These are phyloP conservation scores for Nannizzia gypsea DNA, from an alignment of 2,329 filamentous ascomycete species.

Conservation along the genomic window DNA sequence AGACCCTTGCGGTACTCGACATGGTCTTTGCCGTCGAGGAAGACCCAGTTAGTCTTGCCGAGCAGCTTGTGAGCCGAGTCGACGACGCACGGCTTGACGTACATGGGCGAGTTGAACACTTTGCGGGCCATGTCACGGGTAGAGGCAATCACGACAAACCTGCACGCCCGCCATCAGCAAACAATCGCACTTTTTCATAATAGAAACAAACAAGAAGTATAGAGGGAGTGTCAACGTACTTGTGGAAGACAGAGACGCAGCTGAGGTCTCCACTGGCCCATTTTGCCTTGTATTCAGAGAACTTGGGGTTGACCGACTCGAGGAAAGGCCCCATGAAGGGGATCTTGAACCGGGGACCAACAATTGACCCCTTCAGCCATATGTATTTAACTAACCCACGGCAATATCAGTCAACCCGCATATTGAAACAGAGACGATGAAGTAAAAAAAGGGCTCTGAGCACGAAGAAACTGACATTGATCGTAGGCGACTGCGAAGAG, in stretches of 20 bases:
- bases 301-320: constrained; percentile 81
- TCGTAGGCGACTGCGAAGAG: constrained; percentile 69
- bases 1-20: constrained; percentile 96
- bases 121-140: constrained; percentile 92
- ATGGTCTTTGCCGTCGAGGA: constrained; percentile 86
- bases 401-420: not conserved
- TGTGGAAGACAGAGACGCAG: constrained; percentile 98
- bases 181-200: not conserved
- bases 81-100: constrained; percentile 92
- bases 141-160: constrained; percentile 93
- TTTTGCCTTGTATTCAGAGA: constrained; percentile 80
- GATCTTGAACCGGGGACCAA: constrained; percentile 61
- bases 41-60: constrained; percentile 88
- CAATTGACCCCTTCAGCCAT: constrained; percentile 62
- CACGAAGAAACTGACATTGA: constrained; percentile 49
- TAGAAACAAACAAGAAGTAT: not conserved
- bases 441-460: not conserved
- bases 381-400: constrained; percentile 57
- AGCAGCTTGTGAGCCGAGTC: constrained; percentile 90
- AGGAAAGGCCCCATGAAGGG: constrained; percentile 94
- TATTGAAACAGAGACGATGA: too few species aligned
- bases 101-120: constrained; percentile 85
- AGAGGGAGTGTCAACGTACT: constrained; percentile 45
- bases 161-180: constrained; percentile 26
- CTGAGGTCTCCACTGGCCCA: constrained; percentile 85